Evolutionary conservation across 2,329 filamentous ascomycete genomes (phyloP), one percentile per base, ranked within the genome.

Genomic region (Coleophoma cylindrospora): DNA sequence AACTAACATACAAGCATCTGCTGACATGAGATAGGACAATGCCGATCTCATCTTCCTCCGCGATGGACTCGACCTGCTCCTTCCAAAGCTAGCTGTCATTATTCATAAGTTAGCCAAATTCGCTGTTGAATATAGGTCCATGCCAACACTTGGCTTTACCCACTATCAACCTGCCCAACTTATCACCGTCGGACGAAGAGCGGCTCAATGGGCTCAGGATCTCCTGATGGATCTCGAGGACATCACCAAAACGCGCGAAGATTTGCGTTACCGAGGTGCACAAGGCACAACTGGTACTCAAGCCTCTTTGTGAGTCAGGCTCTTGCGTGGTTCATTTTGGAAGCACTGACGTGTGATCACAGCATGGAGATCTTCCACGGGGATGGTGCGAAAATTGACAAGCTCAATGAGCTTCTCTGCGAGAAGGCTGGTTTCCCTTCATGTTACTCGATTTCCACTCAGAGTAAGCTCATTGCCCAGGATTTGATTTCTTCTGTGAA

Each of bases 71-170:
- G 81, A 92, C 58, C 70, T 95, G n/a, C 67, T 95, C 4, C 72
- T 87, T 9, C 82, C 82, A 34, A 95, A 91, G 69, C 70, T 95
- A 7, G 89, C 89, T 47, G 89, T 83, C 59, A 85, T 91, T 49
- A 85, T 95, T 57, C 72, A 80, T 54, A 91, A 91, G 68, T 75
- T 96, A 27, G 75, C 79, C 21, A 67, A 75, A 33, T 94, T 95
- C 65, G 86, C 90, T 5, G 66, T 84, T 52, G 65, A 91, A 64
- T 84, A 84, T 74, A 90, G 90, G 70, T 76, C 80, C 50, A 70
- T 85, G 57, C 86, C 89, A 2, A 86, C 84, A 22, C 77, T 94
- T 4, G 86, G 80, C 8, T 94, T 86, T 70, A 95, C 89, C 8
- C 87, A 92, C 67, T 74, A 82, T 41, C 83, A 88, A 65, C 73